Base-by-base conservation (phyloP, 495 filamentous ascomycete species). In the Trichoderma gamsii region DNA sequence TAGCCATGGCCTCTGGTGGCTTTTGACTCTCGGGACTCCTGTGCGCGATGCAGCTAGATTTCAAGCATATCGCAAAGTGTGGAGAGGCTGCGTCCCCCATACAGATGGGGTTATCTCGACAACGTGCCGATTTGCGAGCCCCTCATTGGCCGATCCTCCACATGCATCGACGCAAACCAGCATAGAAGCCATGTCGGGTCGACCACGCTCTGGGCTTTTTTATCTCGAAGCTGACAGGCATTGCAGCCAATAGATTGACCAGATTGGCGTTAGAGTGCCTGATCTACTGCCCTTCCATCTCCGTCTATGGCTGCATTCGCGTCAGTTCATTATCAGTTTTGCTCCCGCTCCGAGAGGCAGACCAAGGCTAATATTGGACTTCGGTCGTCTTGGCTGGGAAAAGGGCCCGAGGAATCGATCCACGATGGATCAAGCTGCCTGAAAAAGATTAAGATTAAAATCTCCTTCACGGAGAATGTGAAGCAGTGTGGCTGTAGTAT, bases 101-200 rank as follows among this genome's bases (percentile, higher is more conserved):
- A 21, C 56, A 29, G 56, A 61, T 61, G 56, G 56, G 23, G 15
- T 61, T 5, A 11, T 15, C 56, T 23, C 27, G 23, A 61, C 56
- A 61, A 61, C 56, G 56, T 61, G 56, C 11, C n/a, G 56, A 21
- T 11, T 4, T 13, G 9, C 12, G 23, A 11, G 56, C 56, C 25
- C 56, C 23, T 15, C 56, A 61, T 61, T 61, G 56, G 56, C n/a
- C 56, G 56, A 61, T 61, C 56, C 56, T 61, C 56, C 56, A 61
- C 56, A 61, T 15, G 4, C 8, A 29, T 25, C 11, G 11, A 27
- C 13, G 9, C 56, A 21, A 16, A 11, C 5, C 25, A 11, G 56
- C 51, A n/a, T n/a, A 49, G 44, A n/a, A 49, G 44, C 44, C 44
- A 16, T 49, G 44, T n/a, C 44, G 15, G 44, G 44, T 49, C 44